phyloP scores from a whole-genome alignment of 257 asterid species.

The Jasminum sambac region DNA sequence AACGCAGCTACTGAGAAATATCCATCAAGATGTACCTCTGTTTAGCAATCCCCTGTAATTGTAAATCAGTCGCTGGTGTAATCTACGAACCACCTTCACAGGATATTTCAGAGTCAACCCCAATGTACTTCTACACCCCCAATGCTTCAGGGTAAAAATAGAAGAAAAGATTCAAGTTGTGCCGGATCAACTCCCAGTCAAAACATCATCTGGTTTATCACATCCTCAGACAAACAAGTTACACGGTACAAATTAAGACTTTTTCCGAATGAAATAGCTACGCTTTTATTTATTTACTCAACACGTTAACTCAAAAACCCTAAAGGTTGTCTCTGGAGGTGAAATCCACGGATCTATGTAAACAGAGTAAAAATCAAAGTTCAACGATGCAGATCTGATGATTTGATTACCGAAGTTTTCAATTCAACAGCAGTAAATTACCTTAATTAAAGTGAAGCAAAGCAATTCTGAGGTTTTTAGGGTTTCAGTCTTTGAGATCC shows the following conservation, averaged over 20 bases:
- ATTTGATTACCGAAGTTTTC: conserved; percentile 30
- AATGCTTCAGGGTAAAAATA: background rate
- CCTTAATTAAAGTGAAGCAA: conserved; percentile 40
- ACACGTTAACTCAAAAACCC: background rate
- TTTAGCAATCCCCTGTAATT: background rate
- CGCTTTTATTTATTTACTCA: background rate
- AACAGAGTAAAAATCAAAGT: conserved; percentile 20
- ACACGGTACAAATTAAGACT: background rate
- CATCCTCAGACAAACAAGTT: background rate
- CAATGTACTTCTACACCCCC: background rate
- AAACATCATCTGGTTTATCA: conserved; percentile 14
- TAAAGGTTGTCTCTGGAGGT: background rate
- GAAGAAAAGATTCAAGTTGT: conserved; percentile 1
- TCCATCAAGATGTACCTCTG: conserved; percentile 18
- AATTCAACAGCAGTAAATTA: conserved; percentile 41
- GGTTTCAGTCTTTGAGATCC: conserved; percentile 45
- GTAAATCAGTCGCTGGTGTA: conserved; percentile 2
- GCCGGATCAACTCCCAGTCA: background rate
- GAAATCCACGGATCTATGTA: conserved; percentile 20
- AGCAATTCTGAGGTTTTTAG: conserved; percentile 43
- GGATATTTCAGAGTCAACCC: background rate
- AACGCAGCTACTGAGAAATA: conserved; percentile 13
- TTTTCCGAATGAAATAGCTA: background rate
- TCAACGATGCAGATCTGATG: conserved; percentile 33
- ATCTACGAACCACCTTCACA: background rate